Evolutionary conservation across 1,284 basidiomycete species (phyloP).

Genomic region (Cystobasidiaceae sp.): DNA sequence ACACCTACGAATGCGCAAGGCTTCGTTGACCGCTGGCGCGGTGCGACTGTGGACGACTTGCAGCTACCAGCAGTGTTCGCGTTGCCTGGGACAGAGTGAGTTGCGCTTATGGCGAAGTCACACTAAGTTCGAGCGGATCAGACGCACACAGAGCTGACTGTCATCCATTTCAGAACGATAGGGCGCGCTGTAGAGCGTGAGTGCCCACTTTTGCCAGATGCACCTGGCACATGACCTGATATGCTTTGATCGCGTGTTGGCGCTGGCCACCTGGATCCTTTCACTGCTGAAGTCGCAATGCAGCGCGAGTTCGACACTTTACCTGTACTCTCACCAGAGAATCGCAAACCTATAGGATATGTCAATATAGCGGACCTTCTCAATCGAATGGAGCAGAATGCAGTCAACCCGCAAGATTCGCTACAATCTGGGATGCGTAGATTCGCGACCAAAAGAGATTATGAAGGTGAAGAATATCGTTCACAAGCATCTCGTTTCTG

Average conservation of each 20-base stretch:
- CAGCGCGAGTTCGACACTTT: slow-evolving; percentile 29
- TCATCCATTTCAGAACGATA: slow-evolving; percentile 12
- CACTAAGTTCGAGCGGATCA: no score
- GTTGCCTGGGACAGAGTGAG: slow-evolving; percentile 19
- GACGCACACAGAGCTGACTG: no score
- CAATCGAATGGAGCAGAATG: slow-evolving; percentile 7
- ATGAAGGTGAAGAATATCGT: slow-evolving; percentile 4
- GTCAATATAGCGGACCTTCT: slow-evolving; percentile 17
- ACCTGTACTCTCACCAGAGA: slow-evolving; percentile 27
- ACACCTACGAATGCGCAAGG: slow-evolving; percentile 15
- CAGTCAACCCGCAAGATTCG: slow-evolving; percentile 7
- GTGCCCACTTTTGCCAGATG: background rate
- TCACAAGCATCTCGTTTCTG: background rate
- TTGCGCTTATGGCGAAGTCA: background rate
- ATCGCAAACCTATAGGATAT: slow-evolving; percentile 22
- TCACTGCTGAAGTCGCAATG: slow-evolving; percentile 3
- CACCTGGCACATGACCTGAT: slow-evolving; percentile 1
- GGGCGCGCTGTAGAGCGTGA: slow-evolving; percentile 28
- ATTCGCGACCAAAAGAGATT: slow-evolving; percentile 24
- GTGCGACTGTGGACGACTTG: slow-evolving; percentile 20
- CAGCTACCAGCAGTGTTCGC: slow-evolving; percentile 30
- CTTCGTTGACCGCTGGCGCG: slow-evolving; percentile 18
- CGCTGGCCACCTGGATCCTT: background rate
- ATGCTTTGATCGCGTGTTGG: background rate
- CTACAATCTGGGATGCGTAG: slow-evolving; percentile 5